Conservation (phyloP, 495 filamentous ascomycete species). For the Xanthoparmelia taractica region DNA sequence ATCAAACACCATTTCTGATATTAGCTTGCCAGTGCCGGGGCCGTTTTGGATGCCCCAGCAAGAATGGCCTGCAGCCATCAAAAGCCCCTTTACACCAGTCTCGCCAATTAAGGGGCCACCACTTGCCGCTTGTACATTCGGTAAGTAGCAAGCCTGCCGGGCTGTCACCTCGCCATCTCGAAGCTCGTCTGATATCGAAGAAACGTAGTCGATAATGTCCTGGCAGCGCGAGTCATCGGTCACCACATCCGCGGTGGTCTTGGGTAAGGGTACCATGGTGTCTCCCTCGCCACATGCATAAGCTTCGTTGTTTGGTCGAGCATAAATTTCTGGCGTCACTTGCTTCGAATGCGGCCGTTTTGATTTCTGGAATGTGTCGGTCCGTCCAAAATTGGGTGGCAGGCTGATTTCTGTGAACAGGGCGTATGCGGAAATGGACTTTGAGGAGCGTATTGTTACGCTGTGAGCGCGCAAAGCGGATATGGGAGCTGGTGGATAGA, state of each 20-base stretch:
- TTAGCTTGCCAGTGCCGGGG: slow-evolving; percentile 79
- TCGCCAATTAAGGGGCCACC: slow-evolving; percentile 71
- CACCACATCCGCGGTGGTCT: slow-evolving; percentile 66
- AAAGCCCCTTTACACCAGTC: slow-evolving; percentile 65
- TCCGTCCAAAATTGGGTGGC: slow-evolving; percentile 44
- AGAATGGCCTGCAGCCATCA: slow-evolving; percentile 84
- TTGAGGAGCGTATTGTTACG: slow-evolving; percentile 68
- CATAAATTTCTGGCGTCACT: slow-evolving; percentile 87
- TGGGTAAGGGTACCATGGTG: slow-evolving; percentile 62
- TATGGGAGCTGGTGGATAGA: slow-evolving; percentile 72
- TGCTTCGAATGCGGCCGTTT: slow-evolving; percentile 49
- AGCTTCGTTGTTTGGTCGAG: slow-evolving; percentile 77
- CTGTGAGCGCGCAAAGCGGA: slow-evolving; percentile 79
- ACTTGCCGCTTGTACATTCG: slow-evolving; percentile 56
- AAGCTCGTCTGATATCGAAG: slow-evolving; percentile 67
- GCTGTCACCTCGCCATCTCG: slow-evolving; percentile 68
- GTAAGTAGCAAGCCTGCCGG: slow-evolving; percentile 90
- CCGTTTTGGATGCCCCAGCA: slow-evolving; percentile 95
- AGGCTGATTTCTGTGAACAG: slow-evolving; percentile 86
- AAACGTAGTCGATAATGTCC: slow-evolving; percentile 78
- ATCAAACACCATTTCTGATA: slow-evolving; percentile 80
- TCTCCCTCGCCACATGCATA: slow-evolving; percentile 95
- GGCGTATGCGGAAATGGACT: slow-evolving; percentile 75
- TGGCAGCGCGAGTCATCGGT: slow-evolving; percentile 72
- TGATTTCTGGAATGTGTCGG: slow-evolving; percentile 40